Evolutionary conservation across 441 rosid species (phyloP), one percentile per base, ranked within the genome.

Genomic region (Kokia cookei): DNA sequence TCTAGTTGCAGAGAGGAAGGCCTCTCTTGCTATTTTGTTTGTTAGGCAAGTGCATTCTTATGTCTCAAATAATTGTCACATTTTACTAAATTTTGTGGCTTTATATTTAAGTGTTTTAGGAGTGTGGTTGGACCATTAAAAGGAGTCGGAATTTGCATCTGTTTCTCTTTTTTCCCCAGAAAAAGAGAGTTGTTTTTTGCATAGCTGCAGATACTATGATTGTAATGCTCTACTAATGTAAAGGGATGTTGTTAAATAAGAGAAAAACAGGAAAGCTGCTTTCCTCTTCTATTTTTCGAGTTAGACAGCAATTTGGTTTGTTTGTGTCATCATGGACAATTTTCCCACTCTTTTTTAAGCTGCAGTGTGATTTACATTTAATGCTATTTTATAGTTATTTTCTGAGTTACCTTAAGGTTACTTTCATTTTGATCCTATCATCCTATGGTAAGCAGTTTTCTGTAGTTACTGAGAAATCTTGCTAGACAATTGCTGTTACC

Each of bases 1-100:
- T 75, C 43, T 65, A 58, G 40, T 22, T 72, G 54, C 65, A 67
- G 60, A 53, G 26, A 51, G 57, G 61, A 37, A 42, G 54, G 57
- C 65, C 35, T 67, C 26, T 65, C 24, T 13, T n/a, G 53, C 27
- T 24, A 22, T 71, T 58, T 37, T 71, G 26, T 71, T 71, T 58
- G 63, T 60, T 42, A 40, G 47, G 72, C 17, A 32, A 32, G 43
- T 67, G 9, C 26, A 2, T 48, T 48, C 43, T 50, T 9, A 15
- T 15, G 24, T 27, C 50, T 67, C 14, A 67, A 15, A 48, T 50
- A 67, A 48, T 47, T 48, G 22, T 27, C 22, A 8, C 70, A 45
- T 66, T 45, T 45, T 47, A 14, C 14, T 66, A 66, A 64, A 47
- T 7, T 24, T 47, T 66, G 12, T 26, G 55, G 72, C 60, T 29